Percentiles rank a stretch among this genome's conserved stretches.
phyloP scores from a whole-genome alignment of 2,329 filamentous ascomycete genomes.

The Fusarium sp. region DNA sequence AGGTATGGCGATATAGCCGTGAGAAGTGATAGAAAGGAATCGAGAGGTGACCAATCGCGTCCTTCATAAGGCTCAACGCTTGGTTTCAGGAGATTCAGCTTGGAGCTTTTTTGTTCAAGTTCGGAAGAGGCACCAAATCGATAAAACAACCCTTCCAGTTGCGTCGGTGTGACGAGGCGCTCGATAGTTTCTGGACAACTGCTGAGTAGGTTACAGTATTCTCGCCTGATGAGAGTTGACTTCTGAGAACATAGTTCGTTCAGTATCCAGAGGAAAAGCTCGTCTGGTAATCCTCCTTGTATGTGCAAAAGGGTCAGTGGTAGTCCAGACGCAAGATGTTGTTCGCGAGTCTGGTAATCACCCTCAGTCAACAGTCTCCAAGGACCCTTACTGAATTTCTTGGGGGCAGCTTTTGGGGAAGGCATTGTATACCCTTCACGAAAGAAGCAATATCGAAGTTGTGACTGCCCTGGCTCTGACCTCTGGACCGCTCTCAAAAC shows the following conservation, averaged over 20 bases:
- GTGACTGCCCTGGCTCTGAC: constrained; percentile 56
- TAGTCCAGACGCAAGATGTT: constrained; percentile 73
- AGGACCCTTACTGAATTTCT: constrained; percentile 53
- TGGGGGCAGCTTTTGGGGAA: constrained; percentile 47
- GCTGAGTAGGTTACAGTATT: constrained; percentile 70
- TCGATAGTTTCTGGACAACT: constrained; percentile 59
- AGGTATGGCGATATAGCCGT: constrained; percentile 55
- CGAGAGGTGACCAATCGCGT: constrained; percentile 63
- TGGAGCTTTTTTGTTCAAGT: constrained; percentile 51
- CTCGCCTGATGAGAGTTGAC: constrained; percentile 67
- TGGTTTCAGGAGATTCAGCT: constrained; percentile 41
- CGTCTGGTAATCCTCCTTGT: constrained; percentile 66
- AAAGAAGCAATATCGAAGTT: constrained; percentile 66
- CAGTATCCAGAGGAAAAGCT: constrained; percentile 76
- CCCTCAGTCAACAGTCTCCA: constrained; percentile 66
- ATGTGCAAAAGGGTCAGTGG: constrained; percentile 63
- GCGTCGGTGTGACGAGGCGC: constrained; percentile 60
- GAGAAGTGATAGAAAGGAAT: constrained; percentile 60
- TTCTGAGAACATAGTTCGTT: constrained; percentile 69
- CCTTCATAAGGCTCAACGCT: constrained; percentile 50
- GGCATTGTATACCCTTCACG: constrained; percentile 50
- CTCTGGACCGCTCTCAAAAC: constrained; percentile 65
- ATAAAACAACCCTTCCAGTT: constrained; percentile 67
- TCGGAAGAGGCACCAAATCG: constrained; percentile 69
- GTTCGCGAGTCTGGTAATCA: constrained; percentile 61